Conservation (phyloP, 2,329 filamentous ascomycete species). For the Colletotrichum lupini region DNA sequence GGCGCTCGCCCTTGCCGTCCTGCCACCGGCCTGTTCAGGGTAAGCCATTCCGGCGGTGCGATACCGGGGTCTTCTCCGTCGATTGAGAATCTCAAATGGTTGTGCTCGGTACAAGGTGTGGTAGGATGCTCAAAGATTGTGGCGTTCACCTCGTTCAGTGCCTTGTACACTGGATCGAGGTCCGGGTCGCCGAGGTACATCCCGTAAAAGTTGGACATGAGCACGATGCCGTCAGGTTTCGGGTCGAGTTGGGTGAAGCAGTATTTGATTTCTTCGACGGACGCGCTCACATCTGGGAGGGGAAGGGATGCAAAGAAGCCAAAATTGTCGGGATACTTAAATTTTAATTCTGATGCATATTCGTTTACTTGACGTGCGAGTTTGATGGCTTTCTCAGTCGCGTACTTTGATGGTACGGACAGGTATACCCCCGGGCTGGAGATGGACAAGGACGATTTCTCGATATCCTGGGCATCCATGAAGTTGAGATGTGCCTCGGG, state of each 20-base stretch:
- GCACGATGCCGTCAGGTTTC: conserved; percentile 59
- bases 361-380: conserved; percentile 39
- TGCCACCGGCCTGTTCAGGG: conserved; percentile 4
- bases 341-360: conserved; percentile 37
- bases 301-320: conserved; percentile 66
- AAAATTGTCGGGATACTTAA: conserved; percentile 42
- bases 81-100: conserved; percentile 19
- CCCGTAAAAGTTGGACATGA: conserved; percentile 64
- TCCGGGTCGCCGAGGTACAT: conserved; percentile 59
- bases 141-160: conserved; percentile 56
- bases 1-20: neutral
- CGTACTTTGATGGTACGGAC: conserved; percentile 35
- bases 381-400: conserved; percentile 46
- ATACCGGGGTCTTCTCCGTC: conserved; percentile 21
- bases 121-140: conserved; percentile 67
- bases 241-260: conserved; percentile 51
- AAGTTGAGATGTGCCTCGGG: conserved; percentile 36
- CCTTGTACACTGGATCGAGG: conserved; percentile 59
- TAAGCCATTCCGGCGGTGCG: conserved; percentile 5
- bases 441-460: conserved; percentile 39
- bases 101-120: conserved; percentile 51
- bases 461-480: conserved; percentile 38
- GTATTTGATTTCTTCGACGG: conserved; percentile 58
- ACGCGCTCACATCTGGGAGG: conserved; percentile 58
- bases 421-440: conserved; percentile 42